Conservation (phyloP, 2,329 filamentous ascomycete genomes). For the Hypocrella siamensis region DNA sequence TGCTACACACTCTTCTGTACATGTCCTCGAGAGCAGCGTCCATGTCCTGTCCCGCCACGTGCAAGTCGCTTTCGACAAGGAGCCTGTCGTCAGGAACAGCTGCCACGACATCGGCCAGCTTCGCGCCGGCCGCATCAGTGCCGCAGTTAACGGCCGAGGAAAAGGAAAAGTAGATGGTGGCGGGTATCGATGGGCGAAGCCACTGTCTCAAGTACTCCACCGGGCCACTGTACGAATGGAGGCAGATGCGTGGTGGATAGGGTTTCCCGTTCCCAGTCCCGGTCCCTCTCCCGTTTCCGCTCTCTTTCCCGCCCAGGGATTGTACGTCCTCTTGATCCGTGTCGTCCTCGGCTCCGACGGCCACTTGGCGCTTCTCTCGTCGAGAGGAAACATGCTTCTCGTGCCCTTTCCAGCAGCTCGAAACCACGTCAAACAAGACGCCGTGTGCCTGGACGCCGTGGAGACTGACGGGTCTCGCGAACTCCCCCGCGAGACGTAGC, state of each 20-base stretch:
- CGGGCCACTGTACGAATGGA: conserved; percentile 83
- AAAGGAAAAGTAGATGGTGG: conserved; percentile 75
- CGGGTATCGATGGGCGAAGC: conserved; percentile 54
- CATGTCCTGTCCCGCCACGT: conserved; percentile 68
- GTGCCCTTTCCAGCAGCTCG: conserved; percentile 53
- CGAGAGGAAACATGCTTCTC: conserved; percentile 47
- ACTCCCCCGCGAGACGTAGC: conserved; percentile 53
- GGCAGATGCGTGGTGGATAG: conserved; percentile 76
- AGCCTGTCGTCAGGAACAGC: conserved; percentile 63
- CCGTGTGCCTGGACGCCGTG: conserved; percentile 69
- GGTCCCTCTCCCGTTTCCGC: conserved; percentile 16
- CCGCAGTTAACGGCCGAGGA: conserved; percentile 69
- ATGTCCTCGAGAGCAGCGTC: conserved; percentile 62
- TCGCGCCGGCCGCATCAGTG: conserved; percentile 25
- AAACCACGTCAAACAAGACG: conserved; percentile 47
- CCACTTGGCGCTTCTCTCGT: conserved; percentile 36
- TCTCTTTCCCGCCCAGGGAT: background rate
- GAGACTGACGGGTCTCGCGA: conserved; percentile 48
- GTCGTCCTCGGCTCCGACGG: conserved; percentile 31
- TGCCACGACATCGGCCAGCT: conserved; percentile 50
- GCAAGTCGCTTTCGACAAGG: conserved; percentile 80
- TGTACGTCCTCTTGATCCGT: conserved; percentile 24
- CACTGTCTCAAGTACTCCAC: conserved; percentile 66
- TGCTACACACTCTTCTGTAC: conserved; percentile 56
- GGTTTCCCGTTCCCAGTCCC: conserved; percentile 28